These are phyloP conservation scores for Akebia trifoliata DNA, from an alignment of 164 flowering plant species.

Conservation along the genomic window DNA sequence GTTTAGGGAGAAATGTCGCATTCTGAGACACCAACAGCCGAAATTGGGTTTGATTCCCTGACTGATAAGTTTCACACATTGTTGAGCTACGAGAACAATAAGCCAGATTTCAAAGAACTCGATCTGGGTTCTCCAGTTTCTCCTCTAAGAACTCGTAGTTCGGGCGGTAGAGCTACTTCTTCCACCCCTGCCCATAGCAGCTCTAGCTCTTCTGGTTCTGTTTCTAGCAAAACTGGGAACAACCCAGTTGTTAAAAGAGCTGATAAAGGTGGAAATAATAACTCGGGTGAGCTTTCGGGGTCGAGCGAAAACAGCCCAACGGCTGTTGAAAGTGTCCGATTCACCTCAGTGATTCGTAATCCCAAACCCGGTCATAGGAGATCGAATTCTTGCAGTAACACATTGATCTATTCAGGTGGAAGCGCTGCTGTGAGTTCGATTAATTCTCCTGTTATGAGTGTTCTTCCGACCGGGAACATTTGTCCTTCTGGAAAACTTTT, in stretches of 20 bases:
- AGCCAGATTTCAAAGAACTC: slow-evolving; percentile 76
- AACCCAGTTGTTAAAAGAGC: slow-evolving; percentile 20
- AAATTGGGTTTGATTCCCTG: slow-evolving; percentile 28
- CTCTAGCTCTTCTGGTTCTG: slow-evolving; percentile 66
- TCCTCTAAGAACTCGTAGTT: slow-evolving; percentile 36
- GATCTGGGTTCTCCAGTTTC: slow-evolving; percentile 90
- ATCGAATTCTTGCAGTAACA: slow-evolving; percentile 44
- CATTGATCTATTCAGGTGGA: slow-evolving; percentile 47
- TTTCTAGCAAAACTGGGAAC: slow-evolving; percentile 27
- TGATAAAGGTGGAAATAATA: slow-evolving; percentile 16
- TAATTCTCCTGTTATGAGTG: slow-evolving; percentile 21
- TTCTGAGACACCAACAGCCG: slow-evolving; percentile 28
- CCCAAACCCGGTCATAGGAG: slow-evolving; percentile 40
- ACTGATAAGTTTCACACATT: slow-evolving; percentile 43
- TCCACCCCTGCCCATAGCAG: slow-evolving; percentile 52
- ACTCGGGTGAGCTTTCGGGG: slow-evolving; percentile 59
- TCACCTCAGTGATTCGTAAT: slow-evolving; percentile 21
- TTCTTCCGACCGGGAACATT: slow-evolving; percentile 57
- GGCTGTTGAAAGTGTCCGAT: slow-evolving; percentile 27
- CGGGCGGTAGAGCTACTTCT: slow-evolving; percentile 12
- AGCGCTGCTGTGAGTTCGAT: slow-evolving; percentile 18
- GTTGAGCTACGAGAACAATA: slow-evolving; percentile 35
- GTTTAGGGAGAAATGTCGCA: slow-evolving; percentile 36
- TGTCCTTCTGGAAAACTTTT: slow-evolving; percentile 58
- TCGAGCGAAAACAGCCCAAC: slow-evolving; percentile 34